Evolutionary conservation across 2,329 filamentous ascomycete species (phyloP).

Genomic region (Paecilomyces niveus): DNA sequence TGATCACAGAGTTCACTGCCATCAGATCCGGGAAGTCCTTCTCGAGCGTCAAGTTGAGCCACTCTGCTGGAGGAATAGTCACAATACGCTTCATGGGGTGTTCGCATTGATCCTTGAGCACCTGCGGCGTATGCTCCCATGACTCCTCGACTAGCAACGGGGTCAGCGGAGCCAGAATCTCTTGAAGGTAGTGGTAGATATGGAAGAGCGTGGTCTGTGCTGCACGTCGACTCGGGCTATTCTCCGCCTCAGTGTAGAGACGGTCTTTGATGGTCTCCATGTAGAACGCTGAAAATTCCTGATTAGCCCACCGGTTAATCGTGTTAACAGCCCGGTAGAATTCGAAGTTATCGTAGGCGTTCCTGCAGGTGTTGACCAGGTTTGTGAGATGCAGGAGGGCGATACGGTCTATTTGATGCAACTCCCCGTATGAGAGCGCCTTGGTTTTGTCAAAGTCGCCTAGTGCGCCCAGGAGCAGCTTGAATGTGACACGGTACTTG

Average conservation of each 20-base stretch:
- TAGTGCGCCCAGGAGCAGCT: slow-evolving; percentile 78
- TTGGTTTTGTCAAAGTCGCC: slow-evolving; percentile 45
- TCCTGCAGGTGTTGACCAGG: slow-evolving; percentile 57
- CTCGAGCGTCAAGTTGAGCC: slow-evolving; percentile 44
- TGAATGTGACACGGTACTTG: slow-evolving; percentile 84
- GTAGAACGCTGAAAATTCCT: slow-evolving; percentile 86
- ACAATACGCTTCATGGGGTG: slow-evolving; percentile 39
- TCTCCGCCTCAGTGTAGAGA: slow-evolving; percentile 72
- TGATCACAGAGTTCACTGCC: slow-evolving; percentile 59
- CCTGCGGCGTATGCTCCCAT: slow-evolving; percentile 67
- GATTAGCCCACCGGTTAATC: slow-evolving; percentile 74
- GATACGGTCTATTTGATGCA: slow-evolving; percentile 63
- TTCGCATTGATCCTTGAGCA: slow-evolving; percentile 48
- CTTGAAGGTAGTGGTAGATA: slow-evolving; percentile 65
- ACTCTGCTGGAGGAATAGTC: slow-evolving; percentile 23
- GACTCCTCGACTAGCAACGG: slow-evolving; percentile 82
- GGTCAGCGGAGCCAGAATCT: slow-evolving; percentile 73
- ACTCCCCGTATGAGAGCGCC: slow-evolving; percentile 34
- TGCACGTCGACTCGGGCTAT: slow-evolving; percentile 52
- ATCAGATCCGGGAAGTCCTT: slow-evolving; percentile 33
- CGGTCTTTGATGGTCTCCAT: slow-evolving; percentile 88
- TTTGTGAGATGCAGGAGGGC: slow-evolving; percentile 67
- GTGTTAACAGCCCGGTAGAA: slow-evolving; percentile 70
- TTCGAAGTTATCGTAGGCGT: slow-evolving; percentile 63
- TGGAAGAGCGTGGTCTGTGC: slow-evolving; percentile 52